Evolutionary conservation across 805 yeast species (phyloP).

Genomic region (Pichia kluyveri): DNA sequence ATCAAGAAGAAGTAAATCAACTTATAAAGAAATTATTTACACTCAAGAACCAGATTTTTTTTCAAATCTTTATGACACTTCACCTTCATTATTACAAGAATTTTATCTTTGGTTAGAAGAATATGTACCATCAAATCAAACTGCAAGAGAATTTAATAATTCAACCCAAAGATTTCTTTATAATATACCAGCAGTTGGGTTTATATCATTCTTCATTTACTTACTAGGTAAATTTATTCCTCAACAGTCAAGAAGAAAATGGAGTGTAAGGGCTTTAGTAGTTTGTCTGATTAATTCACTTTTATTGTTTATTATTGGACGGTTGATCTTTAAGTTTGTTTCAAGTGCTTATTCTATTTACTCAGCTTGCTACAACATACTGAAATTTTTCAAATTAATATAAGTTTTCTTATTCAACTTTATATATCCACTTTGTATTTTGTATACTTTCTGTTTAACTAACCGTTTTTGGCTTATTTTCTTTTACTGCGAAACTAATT

Average conservation of each 20-base stretch:
- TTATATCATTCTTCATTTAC: neutral
- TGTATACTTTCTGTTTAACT: too few species aligned
- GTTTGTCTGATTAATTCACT: neutral
- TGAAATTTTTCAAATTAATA: neutral
- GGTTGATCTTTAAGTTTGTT: neutral
- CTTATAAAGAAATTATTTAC: too few species aligned
- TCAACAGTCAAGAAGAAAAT: neutral
- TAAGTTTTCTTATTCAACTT: too few species aligned
- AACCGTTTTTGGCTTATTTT: too few species aligned
- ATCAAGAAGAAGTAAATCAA: neutral
- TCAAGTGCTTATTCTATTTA: neutral
- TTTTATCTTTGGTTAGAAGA: neutral
- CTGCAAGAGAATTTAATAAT: conserved; percentile 6
- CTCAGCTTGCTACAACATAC: neutral
- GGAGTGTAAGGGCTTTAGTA: neutral
- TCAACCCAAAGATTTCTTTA: neutral
- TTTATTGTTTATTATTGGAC: neutral
- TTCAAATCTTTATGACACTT: neutral
- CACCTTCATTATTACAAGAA: neutral
- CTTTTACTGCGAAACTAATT: too few species aligned
- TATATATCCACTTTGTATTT: too few species aligned
- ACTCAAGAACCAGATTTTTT: neutral
- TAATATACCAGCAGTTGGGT: neutral
- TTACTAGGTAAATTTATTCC: neutral
- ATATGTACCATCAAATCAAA: conserved; percentile 1